Conservation (phyloP, 2,329 filamentous ascomycete species). For the Hypoxylon sp. region DNA sequence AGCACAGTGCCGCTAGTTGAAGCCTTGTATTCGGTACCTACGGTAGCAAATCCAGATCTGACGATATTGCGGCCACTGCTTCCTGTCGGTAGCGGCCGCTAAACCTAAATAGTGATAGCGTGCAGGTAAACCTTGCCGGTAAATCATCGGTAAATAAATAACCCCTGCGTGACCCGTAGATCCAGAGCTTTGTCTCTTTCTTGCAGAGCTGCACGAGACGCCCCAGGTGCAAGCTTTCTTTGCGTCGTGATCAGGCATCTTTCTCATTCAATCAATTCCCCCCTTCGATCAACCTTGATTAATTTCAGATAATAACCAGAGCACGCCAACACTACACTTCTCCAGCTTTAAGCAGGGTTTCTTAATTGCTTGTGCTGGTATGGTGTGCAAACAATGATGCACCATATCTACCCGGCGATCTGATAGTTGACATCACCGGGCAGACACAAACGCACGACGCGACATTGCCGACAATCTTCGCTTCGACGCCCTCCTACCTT, state of each 20-base stretch:
- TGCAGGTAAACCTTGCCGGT: background rate
- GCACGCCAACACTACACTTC: background rate
- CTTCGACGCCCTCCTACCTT: constrained; percentile 3
- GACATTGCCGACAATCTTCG: constrained; percentile 13
- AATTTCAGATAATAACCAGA: background rate
- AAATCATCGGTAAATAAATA: constrained; percentile 14
- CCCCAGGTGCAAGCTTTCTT: constrained; percentile 27
- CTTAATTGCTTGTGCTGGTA: constrained; percentile 15
- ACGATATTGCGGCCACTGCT: constrained; percentile 14
- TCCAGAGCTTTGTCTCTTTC: constrained; percentile 23
- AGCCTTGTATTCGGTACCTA: constrained; percentile 8
- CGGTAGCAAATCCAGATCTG: constrained; percentile 18
- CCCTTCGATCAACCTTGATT: background rate
- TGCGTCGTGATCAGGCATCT: constrained; percentile 18
- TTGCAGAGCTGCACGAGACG: constrained; percentile 9
- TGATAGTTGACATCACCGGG: constrained; percentile 47
- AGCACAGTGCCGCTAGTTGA: constrained; percentile 2
- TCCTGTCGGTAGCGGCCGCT: constrained; percentile 9
- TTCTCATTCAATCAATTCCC: constrained; percentile 1
- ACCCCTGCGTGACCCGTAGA: constrained; percentile 9
- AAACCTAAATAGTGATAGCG: constrained; percentile 12
- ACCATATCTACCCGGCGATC: constrained; percentile 34
- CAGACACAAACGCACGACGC: constrained; percentile 28
- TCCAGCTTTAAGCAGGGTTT: background rate
- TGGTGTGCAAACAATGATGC: constrained; percentile 31